Evolutionary conservation across 495 filamentous ascomycete species (phyloP), one percentile per base, ranked within the genome.

Genomic region (Astrothelium subdiscretum): DNA sequence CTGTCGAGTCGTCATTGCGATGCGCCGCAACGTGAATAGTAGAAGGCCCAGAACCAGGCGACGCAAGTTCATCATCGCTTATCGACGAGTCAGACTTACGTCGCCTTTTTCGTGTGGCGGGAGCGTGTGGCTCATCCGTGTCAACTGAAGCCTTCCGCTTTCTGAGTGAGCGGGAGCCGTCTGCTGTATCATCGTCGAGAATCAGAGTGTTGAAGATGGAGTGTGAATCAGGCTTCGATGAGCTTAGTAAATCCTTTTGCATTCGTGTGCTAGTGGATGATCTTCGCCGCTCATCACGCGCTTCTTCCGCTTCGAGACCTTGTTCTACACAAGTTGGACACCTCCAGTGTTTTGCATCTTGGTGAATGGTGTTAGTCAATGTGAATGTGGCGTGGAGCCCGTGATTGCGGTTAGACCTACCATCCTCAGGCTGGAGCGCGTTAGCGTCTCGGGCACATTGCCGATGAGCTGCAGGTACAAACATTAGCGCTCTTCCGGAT

Each of bases 401-500:
- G 27, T 40, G 32, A 31, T 62, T 63, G 32, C 13, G 32, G 59
- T 22, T 24, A 13, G 44, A 75, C 78, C 66, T 79, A 90, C 88
- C 85, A 72, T 88, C 85, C 61, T 81, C 80, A 62, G 84, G 77
- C 58, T 80, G 79, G 67, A 95, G 77, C 44, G 88, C 86, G 60
- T 85, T 84, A 68, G 85, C 85, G 70, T 87, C 84, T 66, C 90
- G 86, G 63, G 92, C 94, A 75, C 92, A 97, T 83, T 97, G 89
- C 69, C 88, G 85, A 80, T 97, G 92, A 62, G 92, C 92, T 91
- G 75, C 73, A 76, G 66, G 69, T 68, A 71, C 70, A 66, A 63
- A 71, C 66, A 67, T 74, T 69, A 74, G 72, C 70, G 42, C 58
- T 31, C 60, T 10, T 69, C 67, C 65, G 59, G 67, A 63, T 70